Evolutionary conservation across 2,329 filamentous ascomycete species (phyloP), one percentile per base, ranked within the genome.

Genomic region (Alternaria arborescens): DNA sequence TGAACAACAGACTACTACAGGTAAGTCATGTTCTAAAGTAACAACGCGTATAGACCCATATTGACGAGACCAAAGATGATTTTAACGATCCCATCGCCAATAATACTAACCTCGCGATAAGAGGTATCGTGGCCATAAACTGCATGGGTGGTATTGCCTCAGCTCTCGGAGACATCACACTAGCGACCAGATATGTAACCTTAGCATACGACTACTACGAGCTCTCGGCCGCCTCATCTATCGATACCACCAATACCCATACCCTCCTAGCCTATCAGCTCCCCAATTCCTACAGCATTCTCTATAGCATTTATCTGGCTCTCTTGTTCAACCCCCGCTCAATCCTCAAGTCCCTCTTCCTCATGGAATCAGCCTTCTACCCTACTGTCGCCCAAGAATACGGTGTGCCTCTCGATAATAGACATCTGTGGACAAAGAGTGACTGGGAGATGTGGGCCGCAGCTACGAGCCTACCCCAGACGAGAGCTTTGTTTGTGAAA

Each of bases 401-500:
- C 7, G 47, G 47, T 16, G 22, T 48, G 14, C 46, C 46, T 8
- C 28, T 48, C 18, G 46, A 48, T 34, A 48, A 34, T 18, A 34
- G 46, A 48, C 46, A 32, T 8, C 12, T 48, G 18, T 48, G 46
- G 46, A 48, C 46, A 1, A 36, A 48, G 18, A 48, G 46, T 12
- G 46, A 48, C 24, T 34, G 30, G 30, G 28, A 48, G 18, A 48
- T 48, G 46, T 48, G 46, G 46, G 46, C 46, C 18, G 46, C 12
- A 11, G 46, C 46, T 34, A 36, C 46, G 2, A 48, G 46, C n/a
- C 46, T 16, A 48, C 30, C 46, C 10, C 28, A 34, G 3, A 48
- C 46, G 3, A 3, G 46, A 4, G 46, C 28, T 0, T 24, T 48
- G 30, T 16, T 48, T 48, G 30, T 48, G 30, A 34, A 22, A 4